Conservation (phyloP, 2,329 filamentous ascomycete species). For the Gliomastix tumulicola region DNA sequence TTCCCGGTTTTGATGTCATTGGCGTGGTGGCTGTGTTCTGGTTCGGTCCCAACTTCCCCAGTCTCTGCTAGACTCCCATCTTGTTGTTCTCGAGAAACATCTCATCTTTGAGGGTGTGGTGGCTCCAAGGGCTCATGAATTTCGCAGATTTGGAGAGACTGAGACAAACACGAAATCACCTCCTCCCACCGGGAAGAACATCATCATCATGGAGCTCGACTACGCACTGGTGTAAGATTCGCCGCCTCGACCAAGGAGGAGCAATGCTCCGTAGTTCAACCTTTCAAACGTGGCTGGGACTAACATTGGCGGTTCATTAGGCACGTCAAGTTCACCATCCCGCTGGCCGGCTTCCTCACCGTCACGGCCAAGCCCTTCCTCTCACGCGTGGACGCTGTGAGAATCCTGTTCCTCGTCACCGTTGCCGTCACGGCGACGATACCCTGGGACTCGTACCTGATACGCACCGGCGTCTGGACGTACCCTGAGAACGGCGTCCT, state of each 20-base stretch:
- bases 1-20: too few relatives aligned
- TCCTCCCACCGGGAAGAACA: too few relatives aligned
- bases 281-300: too few relatives aligned
- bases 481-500: constrained; percentile 60
- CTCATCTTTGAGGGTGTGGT: too few relatives aligned
- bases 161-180: too few relatives aligned
- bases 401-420: constrained; percentile 51
- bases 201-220: constrained; percentile 5
- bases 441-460: constrained; percentile 72
- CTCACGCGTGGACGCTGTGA: constrained; percentile 55
- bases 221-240: constrained; percentile 6
- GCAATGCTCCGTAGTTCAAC: too few relatives aligned
- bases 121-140: too few relatives aligned
- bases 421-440: constrained; percentile 62
- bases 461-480: constrained; percentile 61
- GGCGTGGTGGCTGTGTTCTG: too few relatives aligned
- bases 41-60: too few relatives aligned
- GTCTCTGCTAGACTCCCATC: too few relatives aligned
- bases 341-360: constrained; percentile 5
- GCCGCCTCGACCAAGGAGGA: not conserved
- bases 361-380: constrained; percentile 39
- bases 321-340: constrained; percentile 7
- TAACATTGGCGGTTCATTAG: constrained; percentile 2
- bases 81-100: too few relatives aligned
- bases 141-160: too few relatives aligned